Conservation (phyloP, 345 rosid genomes). For the Salix caprea region DNA sequence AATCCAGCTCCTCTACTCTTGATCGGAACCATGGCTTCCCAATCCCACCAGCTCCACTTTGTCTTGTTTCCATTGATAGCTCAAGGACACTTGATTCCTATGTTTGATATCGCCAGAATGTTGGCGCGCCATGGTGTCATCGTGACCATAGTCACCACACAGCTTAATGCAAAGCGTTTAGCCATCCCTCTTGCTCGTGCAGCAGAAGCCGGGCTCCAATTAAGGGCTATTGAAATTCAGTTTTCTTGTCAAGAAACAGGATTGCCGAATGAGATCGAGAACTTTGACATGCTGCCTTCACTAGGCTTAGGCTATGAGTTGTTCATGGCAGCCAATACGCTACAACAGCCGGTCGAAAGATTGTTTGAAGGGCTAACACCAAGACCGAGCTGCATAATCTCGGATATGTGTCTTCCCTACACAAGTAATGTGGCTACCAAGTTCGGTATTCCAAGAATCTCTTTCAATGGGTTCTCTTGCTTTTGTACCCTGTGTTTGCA, state of each 20-base stretch:
- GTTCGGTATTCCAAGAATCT: slow-evolving; percentile 23
- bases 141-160: slow-evolving; percentile 30
- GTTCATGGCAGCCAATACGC: slow-evolving; percentile 1
- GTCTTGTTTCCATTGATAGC: slow-evolving; percentile 15
- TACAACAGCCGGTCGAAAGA: slow-evolving; percentile 15
- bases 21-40: neutral
- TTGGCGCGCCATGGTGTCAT: slow-evolving; percentile 7
- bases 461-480: slow-evolving; percentile 22
- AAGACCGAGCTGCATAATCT: slow-evolving; percentile 32
- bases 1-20: neutral
- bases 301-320: slow-evolving; percentile 4
- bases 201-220: slow-evolving; percentile 15
- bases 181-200: slow-evolving; percentile 15
- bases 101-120: slow-evolving; percentile 21
- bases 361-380: slow-evolving; percentile 16
- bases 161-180: slow-evolving; percentile 21
- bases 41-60: slow-evolving; percentile 1
- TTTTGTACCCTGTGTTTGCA: neutral
- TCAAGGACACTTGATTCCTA: slow-evolving; percentile 25
- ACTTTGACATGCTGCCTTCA: slow-evolving; percentile 15
- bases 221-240: neutral
- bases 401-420: slow-evolving; percentile 26
- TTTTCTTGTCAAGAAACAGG: slow-evolving; percentile 14
- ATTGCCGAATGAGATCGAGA: slow-evolving; percentile 15
- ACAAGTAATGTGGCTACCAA: slow-evolving; percentile 16